Base-by-base conservation (phyloP, 345 rosid species). In the Eucalyptus microcorys region DNA sequence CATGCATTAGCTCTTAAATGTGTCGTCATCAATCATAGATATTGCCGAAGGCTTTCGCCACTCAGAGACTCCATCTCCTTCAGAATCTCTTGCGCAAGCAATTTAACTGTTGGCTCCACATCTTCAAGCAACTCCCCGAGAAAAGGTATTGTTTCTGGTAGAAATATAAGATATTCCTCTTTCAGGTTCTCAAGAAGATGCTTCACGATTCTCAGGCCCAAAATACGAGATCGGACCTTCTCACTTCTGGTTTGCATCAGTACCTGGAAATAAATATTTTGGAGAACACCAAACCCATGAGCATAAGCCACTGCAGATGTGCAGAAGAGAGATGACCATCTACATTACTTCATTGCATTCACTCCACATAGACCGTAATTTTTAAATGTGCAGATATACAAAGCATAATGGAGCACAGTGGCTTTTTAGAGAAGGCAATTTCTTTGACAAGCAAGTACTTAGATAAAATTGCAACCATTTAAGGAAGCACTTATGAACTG, bases 201-300 rank as follows among this genome's bases (percentile, higher is more conserved):
- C 92, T 92, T 95, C 14, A 95, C 95, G 26, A 96, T 92, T 91
- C 96, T 95, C 92, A 98, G 91, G 53, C 97, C 98, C 91, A 98
- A 89, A 30, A 94, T 87, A 89, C 97, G 95, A 32, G 98, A 83
- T 32, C 99, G 95, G n/a, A 93, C 32, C 92, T 93, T 97, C 90
- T 96, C 98, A 50, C 97, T 97, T 88, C 99, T 95, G 12, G 99
- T 95, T 93, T 97, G 99, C 97, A 97, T 90, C 86, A 98, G 89
- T 68, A 98, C 98, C 99, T 96, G 94, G 55, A 45, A 27, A 48
- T 8, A 14, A 45, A 45, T 17, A 27, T 45, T 87, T 87, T 8
- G 47, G 83, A 66, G 30, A 40, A 76, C 47, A 76, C 47, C 61
- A 87, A 76, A 68, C 7, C 21, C 59, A 22, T 32, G 53, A 86